phyloP scores from a whole-genome alignment of 2,329 filamentous ascomycete species.

The Beauveria sp. region DNA sequence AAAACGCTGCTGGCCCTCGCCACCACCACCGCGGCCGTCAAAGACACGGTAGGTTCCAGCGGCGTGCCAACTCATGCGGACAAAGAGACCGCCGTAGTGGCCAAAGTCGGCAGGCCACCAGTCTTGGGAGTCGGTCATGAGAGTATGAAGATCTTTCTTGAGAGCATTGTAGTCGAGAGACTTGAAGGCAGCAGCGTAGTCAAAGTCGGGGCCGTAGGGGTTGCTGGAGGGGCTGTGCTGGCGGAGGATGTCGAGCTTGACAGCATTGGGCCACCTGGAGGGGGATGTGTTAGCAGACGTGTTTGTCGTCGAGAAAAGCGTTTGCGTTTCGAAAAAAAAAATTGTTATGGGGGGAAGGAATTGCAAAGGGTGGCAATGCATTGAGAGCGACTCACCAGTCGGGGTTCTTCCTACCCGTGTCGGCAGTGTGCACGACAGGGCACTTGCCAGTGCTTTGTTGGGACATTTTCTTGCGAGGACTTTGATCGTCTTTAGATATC shows the following conservation, averaged over 20 bases:
- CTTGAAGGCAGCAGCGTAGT: conserved; percentile 68
- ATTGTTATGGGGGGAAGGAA: background rate
- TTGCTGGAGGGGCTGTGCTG: conserved; percentile 59
- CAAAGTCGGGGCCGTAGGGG: conserved; percentile 57
- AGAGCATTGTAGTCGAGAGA: conserved; percentile 57
- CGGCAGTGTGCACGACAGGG: conserved; percentile 9
- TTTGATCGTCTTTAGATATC: conserved; percentile 13
- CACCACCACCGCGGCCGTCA: conserved; percentile 68
- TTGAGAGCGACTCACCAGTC: background rate
- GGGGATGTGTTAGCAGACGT: background rate
- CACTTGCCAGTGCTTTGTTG: conserved; percentile 5
- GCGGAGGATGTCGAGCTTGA: conserved; percentile 65
- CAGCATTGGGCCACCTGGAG: conserved; percentile 42
- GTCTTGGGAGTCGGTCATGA: conserved; percentile 74
- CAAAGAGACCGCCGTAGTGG: conserved; percentile 73
- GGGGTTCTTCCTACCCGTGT: conserved; percentile 8
- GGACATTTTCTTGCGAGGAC: conserved; percentile 20
- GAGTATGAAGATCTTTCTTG: conserved; percentile 63
- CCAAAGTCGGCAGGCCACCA: conserved; percentile 80
- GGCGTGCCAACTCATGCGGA: conserved; percentile 77
- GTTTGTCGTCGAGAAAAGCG: background rate
- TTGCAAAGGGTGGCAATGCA: background rate
- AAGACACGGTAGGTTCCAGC: conserved; percentile 69
- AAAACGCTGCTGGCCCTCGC: conserved; percentile 69
- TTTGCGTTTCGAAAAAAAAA: background rate